Conservation (phyloP, 176 grass and related monocot species). For the Stipa capillata region DNA sequence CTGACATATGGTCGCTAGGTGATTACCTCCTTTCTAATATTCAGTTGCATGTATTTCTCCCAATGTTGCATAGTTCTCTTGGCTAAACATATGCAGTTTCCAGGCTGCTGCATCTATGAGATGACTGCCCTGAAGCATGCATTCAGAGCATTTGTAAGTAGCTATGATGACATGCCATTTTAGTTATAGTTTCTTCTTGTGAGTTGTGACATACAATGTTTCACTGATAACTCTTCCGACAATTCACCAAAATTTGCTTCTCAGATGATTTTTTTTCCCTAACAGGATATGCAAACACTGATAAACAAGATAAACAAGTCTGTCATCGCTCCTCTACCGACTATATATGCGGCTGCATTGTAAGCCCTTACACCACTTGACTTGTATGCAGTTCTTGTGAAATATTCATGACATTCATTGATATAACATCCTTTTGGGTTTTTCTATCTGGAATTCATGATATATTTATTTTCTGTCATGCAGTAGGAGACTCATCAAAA, state of each 20-base stretch:
- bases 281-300: conserved; percentile 85
- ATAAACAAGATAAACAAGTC: conserved; percentile 98
- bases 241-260: background rate
- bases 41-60: background rate
- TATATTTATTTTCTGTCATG: conserved; percentile 19
- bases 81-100: conserved; percentile 15
- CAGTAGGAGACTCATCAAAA: conserved; percentile 88
- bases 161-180: background rate
- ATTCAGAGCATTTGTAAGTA: conserved; percentile 96
- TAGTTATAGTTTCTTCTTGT: background rate
- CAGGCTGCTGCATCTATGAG: conserved; percentile 92
- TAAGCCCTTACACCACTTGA: conserved; percentile 30
- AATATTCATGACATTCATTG: background rate
- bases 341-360: conserved; percentile 75
- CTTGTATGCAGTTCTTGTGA: background rate
- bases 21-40: background rate
- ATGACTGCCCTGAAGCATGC: conserved; percentile 85
- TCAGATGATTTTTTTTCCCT: background rate
- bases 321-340: conserved; percentile 71
- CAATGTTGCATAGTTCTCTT: background rate
- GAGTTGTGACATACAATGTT: background rate
- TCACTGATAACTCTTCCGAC: background rate
- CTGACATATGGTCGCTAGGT: conserved; percentile 99
- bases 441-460: background rate
- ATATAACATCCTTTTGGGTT: background rate